Conservation (phyloP, 2,329 filamentous ascomycete species). For the Pseudocercospora cruenta region DNA sequence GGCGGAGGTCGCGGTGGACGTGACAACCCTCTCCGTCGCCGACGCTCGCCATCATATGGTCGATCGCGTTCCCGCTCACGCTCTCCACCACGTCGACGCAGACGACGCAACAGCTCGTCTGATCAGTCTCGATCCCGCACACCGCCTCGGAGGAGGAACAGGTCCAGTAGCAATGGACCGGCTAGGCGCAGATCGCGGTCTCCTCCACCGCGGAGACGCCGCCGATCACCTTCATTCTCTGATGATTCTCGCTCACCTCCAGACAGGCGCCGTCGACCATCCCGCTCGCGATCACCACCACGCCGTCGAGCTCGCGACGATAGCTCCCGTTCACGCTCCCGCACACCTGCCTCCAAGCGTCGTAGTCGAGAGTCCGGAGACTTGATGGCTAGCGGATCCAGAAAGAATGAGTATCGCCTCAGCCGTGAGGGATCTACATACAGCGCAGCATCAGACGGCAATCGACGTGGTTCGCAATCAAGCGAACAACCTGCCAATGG, state of each 20-base stretch:
- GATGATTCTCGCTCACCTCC: conserved; percentile 67
- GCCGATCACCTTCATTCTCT: conserved; percentile 67
- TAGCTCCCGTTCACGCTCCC: conserved; percentile 27
- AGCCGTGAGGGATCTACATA: conserved; percentile 23
- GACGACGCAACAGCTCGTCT: conserved; percentile 26
- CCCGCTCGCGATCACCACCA: conserved; percentile 19
- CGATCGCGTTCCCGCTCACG: conserved; percentile 34
- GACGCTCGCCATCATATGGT: conserved; percentile 34
- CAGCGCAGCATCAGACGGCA: conserved; percentile 12
- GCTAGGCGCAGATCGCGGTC: conserved; percentile 31
- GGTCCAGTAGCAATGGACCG: conserved; percentile 17
- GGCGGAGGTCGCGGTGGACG: conserved; percentile 38
- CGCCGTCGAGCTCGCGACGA: conserved; percentile 15
- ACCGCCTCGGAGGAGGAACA: conserved; percentile 22
- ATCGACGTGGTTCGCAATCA: conserved; percentile 9
- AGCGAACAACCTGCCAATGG: conserved; percentile 12
- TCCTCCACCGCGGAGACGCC: conserved; percentile 37
- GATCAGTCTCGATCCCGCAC: conserved; percentile 19
- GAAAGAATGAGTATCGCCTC: conserved; percentile 24
- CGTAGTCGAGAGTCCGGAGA: conserved; percentile 21
- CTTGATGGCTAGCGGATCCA: conserved; percentile 24
- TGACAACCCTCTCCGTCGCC: conserved; percentile 42
- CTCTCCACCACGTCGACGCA: conserved; percentile 35
- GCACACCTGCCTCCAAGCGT: conserved; percentile 31
- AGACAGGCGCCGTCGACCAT: conserved; percentile 70